Base-by-base conservation (phyloP, 148 eudicot genomes). In the Diospyros kaki region DNA sequence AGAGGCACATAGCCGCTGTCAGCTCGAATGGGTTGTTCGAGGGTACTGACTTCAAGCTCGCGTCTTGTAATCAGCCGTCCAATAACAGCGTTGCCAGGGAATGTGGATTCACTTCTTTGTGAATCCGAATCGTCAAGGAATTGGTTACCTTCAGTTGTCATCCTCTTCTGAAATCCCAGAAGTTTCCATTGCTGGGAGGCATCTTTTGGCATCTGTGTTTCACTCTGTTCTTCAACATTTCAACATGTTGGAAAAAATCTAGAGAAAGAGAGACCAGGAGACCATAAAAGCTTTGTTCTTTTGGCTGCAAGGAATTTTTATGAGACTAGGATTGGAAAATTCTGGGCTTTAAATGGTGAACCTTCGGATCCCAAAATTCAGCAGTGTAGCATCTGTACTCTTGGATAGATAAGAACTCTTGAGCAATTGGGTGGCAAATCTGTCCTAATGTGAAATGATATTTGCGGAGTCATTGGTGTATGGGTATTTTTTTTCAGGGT, bases 251-350 rank as follows among this genome's bases (percentile, higher is more conserved):
- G 94, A 73, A 75, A 84, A 43, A 72, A 76, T 62, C 72, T 78
- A 75, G 84, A 82, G 73, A 78, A 81, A 48, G 84, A 82, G 45
- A 74, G 76, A 71, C 67, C 83, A 38, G 77, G 73, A 56, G 78
- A 81, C 76, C 69, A 77, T 66, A 80, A 82, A 82, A 83, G 78
- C 76, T 72, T 92, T 81, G 82, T 95, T 79, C 86, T 95, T 60
- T 80, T 95, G 80, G 98, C 92, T 83, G 97, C 97, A 66, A 90
- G 98, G 81, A 94, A 95, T 78, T 84, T 95, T 76, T 95, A 95
- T 59, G 98, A 95, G 87, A 95, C 97, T 56, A 90, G 98, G 84
- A 95, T 92, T 28, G 97, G 98, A 61, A 92, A 92, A 85, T 95
- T 95, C 75, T 81, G 88, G 44, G 76, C 88, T 77, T 88, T 91